Percentiles rank a stretch among this genome's conserved stretches.
phyloP scores from a whole-genome alignment of 495 filamentous ascomycete species.

The Symbiotaphrina buchneri region DNA sequence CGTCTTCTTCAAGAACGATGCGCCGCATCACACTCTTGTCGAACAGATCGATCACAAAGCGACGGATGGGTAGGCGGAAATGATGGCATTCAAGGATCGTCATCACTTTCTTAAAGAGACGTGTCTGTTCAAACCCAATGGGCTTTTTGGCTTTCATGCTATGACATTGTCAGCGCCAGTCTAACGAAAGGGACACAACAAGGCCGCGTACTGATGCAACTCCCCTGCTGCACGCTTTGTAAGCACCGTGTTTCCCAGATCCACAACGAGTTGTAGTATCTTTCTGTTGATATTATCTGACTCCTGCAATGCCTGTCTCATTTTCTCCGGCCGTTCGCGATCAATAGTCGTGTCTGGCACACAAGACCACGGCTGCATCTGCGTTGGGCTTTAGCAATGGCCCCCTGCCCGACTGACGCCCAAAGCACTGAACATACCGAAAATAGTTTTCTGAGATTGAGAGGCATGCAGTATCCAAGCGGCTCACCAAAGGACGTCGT shows the following conservation, averaged over 20 bases:
- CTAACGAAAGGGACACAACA: background rate
- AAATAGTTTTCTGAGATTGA: conserved; percentile 56
- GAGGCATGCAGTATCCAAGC: conserved; percentile 67
- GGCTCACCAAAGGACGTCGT: conserved; percentile 64
- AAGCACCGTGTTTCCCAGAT: conserved; percentile 74
- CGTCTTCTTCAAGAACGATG: conserved; percentile 46
- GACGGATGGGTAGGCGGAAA: conserved; percentile 62
- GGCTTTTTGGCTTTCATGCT: conserved; percentile 45
- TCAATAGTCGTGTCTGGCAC: conserved; percentile 1
- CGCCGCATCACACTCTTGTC: conserved; percentile 68
- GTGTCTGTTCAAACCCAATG: conserved; percentile 46
- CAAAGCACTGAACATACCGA: conserved; percentile 26
- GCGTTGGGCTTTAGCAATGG: conserved; percentile 14
- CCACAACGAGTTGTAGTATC: conserved; percentile 58
- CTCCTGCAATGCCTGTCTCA: conserved; percentile 27
- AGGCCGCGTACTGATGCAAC: conserved; percentile 25
- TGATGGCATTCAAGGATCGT: conserved; percentile 73
- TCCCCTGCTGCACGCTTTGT: conserved; percentile 56
- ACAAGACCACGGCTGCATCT: conserved; percentile 13
- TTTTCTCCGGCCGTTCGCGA: conserved; percentile 6
- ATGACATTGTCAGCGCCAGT: conserved; percentile 2
- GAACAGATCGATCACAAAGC: conserved; percentile 82
- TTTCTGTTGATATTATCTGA: conserved; percentile 44
- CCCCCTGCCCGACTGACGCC: conserved; percentile 15
- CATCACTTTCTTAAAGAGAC: conserved; percentile 68